Conservation (phyloP, 805 yeast genomes). For the Cyberlindnera japonica region DNA sequence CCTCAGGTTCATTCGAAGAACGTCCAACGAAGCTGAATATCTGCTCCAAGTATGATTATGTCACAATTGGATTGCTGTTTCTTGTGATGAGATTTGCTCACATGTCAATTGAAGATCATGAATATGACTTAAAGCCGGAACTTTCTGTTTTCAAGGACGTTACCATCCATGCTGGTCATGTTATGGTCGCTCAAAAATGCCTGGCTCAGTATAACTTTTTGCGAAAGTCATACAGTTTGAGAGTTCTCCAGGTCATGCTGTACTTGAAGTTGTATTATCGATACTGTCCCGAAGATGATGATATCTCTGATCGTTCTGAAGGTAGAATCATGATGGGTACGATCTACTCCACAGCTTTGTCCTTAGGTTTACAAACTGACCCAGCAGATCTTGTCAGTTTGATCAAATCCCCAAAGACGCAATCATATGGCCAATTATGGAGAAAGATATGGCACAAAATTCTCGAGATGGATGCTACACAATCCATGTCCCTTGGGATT, state of each 20-base stretch:
- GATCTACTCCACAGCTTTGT: conserved; percentile 49
- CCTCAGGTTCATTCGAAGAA: conserved; percentile 5
- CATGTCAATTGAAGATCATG: conserved; percentile 18
- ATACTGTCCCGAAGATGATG: conserved; percentile 55
- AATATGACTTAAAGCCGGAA: conserved; percentile 14
- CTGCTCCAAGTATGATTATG: conserved; percentile 21
- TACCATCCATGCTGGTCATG: conserved; percentile 11
- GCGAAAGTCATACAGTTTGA: conserved; percentile 40
- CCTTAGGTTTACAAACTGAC: conserved; percentile 56
- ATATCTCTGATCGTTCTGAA: conserved; percentile 48
- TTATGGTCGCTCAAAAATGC: conserved; percentile 32
- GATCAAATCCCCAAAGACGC: conserved; percentile 10
- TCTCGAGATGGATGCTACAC: conserved; percentile 23
- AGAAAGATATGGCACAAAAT: conserved; percentile 26
- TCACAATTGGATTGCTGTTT: conserved; percentile 22
- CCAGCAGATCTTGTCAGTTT: conserved; percentile 33
- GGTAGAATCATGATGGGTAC: conserved; percentile 44
- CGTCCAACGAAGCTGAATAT: conserved; percentile 8
- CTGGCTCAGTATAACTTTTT: conserved; percentile 48
- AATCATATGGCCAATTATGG: conserved; percentile 22
- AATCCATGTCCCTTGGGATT: conserved; percentile 14
- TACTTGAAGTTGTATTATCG: conserved; percentile 46
- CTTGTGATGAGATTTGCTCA: conserved; percentile 23
- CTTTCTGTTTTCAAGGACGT: conserved; percentile 8
- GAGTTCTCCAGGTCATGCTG: conserved; percentile 51